phyloP scores from a whole-genome alignment of 345 rosid species.

The Eucalyptus fibrosa region DNA sequence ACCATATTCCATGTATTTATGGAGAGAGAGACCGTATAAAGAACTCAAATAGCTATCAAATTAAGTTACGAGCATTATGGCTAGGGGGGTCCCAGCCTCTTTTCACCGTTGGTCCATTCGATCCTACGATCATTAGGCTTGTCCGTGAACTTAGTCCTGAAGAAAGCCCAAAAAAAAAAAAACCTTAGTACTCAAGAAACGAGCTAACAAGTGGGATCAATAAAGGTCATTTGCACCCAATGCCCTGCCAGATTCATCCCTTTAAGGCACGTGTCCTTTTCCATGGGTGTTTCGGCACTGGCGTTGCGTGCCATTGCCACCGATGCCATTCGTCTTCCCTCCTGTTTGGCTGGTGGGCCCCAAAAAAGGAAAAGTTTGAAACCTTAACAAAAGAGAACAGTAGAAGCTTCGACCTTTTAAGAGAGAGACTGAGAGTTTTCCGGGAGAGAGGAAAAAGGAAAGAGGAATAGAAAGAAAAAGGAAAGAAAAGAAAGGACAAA shows the following conservation, averaged over 20 bases:
- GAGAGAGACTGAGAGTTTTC: too few species aligned
- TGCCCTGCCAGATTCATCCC: neutral
- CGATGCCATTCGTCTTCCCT: neutral
- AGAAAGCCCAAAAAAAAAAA: too few species aligned
- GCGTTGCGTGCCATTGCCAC: neutral
- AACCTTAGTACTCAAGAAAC: neutral
- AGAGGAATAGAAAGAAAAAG: too few species aligned
- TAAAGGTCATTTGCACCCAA: neutral
- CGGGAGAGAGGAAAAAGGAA: too few species aligned
- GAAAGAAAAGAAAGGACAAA: too few species aligned
- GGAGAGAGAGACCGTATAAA: neutral
- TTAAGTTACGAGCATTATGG: neutral
- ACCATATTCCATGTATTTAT: neutral
- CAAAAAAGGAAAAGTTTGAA: too few species aligned
- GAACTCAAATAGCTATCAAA: neutral
- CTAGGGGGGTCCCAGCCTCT: neutral
- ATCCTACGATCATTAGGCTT: neutral
- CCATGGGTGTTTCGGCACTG: neutral
- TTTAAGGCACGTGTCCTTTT: neutral
- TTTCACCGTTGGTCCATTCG: neutral
- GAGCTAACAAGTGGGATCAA: neutral
- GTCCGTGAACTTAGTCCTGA: neutral
- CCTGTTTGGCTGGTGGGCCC: too few species aligned
- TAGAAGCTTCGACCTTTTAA: too few species aligned
- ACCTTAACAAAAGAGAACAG: too few species aligned